Conservation (phyloP, 768 basidiomycete genomes). For the Boletus rufocinnamomeus region DNA sequence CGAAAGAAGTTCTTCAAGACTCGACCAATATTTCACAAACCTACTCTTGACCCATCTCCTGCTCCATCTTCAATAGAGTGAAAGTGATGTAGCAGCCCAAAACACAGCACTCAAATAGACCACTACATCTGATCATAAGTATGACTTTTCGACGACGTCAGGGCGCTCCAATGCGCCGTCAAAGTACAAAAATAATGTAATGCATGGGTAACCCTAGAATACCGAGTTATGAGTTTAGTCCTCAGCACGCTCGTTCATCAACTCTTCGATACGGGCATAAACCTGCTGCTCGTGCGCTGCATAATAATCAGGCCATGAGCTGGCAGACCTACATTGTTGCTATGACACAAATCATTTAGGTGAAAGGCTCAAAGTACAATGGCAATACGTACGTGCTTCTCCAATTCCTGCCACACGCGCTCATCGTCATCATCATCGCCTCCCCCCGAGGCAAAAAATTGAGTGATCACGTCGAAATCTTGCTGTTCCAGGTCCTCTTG, state of each 20-base stretch:
- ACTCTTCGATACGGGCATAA: slow-evolving; percentile 41
- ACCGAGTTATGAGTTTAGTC: slow-evolving; percentile 6
- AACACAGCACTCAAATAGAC: slow-evolving; percentile 18
- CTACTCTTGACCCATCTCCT: slow-evolving; percentile 18
- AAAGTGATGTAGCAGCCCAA: slow-evolving; percentile 14
- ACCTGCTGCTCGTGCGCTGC: slow-evolving; percentile 44
- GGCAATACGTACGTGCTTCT: slow-evolving; percentile 42
- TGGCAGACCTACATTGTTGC: slow-evolving; percentile 43
- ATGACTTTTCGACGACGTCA: not conserved
- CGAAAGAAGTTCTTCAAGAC: slow-evolving; percentile 86
- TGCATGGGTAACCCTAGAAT: not conserved
- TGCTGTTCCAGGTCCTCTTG: slow-evolving; percentile 27
- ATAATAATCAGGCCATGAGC: slow-evolving; percentile 56
- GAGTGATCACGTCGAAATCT: slow-evolving; percentile 54
- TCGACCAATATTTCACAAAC: slow-evolving; percentile 41
- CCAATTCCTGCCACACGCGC: slow-evolving; percentile 54
- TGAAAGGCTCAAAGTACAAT: not conserved
- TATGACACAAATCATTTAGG: slow-evolving; percentile 22
- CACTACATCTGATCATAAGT: not conserved
- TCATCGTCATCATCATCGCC: slow-evolving; percentile 49
- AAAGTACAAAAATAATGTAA: slow-evolving; percentile 8
- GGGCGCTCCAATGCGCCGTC: not conserved
- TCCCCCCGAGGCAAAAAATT: slow-evolving; percentile 56
- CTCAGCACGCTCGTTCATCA: slow-evolving; percentile 22
- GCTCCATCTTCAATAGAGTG: slow-evolving; percentile 22